Evolutionary conservation across 176 grass and related monocot genomes (phyloP), one percentile per base, ranked within the genome.

Genomic region (Bothriochloa decipiens): DNA sequence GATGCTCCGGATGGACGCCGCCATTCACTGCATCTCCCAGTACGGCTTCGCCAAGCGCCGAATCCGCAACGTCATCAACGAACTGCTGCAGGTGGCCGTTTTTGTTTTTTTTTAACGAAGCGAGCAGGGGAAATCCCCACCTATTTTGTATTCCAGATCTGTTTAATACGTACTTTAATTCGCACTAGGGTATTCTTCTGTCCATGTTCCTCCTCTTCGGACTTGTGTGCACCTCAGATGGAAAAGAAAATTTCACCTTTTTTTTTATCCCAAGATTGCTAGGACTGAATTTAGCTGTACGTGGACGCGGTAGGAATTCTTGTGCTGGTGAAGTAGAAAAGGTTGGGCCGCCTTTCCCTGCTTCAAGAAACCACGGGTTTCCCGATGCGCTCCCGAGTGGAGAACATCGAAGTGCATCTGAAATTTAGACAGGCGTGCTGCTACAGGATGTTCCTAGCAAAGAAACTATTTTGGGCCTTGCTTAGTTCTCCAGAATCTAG

Each of bases 31-130:
- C 43, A 42, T 68, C 43, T 28, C 63, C 11, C 6, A 10, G 5
- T 23, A 9, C 27, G 78, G 78, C 42, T 80, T 80, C 18, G 41
- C 27, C 18, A 68, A 6, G 63, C 42, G 18, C 43, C 78, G n/a
- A n/a, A 80, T 80, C 63, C 78, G 78, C 46, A 80, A 41, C 6
- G 13, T 16, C 78, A 36, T 80, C 63, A 23, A 68, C 17, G 18
- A 36, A 17, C 42, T 80, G 18, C 42, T 80, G 1, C 0, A 66
- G 77, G 77, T 79, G 42, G 2, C 27, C 35, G 26, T 6, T 32
- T 7, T 6, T 37, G n/a, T n/a, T n/a, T n/a, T n/a, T n/a, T n/a
- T n/a, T n/a, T n/a, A n/a, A n/a, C n/a, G n/a, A n/a, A n/a, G n/a
- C n/a, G n/a, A n/a, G n/a, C n/a, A n/a, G n/a, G n/a, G n/a, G n/a